Evolutionary conservation across 192 early-diverging fungal genomes (phyloP), one percentile per base, ranked within the genome.

Genomic region (Thamnidium elegans): DNA sequence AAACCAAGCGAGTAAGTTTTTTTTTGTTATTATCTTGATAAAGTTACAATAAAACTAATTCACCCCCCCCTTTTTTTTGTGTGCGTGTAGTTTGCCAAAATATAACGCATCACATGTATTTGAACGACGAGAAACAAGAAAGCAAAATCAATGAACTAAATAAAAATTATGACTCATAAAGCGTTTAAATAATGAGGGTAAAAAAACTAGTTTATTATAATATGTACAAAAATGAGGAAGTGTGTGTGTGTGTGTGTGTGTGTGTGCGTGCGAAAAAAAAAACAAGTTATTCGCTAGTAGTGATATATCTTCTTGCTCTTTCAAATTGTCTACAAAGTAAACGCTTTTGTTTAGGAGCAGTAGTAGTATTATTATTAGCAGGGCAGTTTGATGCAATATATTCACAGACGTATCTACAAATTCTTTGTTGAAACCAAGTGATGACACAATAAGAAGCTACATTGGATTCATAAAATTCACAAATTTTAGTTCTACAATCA

Each of bases 31-130:
- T n/a, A n/a, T 5, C 20, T 15, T 61, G 11, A 30, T 10, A 3
- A 31, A 13, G 13, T 55, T 7, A 26, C 26, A 3, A 31, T 19
- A 42, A 9, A 36, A 34, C 23, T n/a, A 34, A 7, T 50, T 3
- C 10, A 3, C 51, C 46, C 4, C 56, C 9, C 19, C 15, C 44
- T 9, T 32, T 26, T 31, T n/a, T n/a, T n/a, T n/a, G n/a, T n/a
- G n/a, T n/a, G n/a, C n/a, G n/a, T 23, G 20, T 55, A 81, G 79
- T 50, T 69, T 91, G 10, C 90, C 90, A 9, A 81, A 78, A 34
- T 92, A 89, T 55, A 85, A 89, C 62, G 79, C 90, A 34, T 86
- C 83, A 53, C 90, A 92, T 66, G 90, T 91, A 70, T 88, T 87
- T 67, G 88, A 90, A 62, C 81, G 85, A 21, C 84, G 72, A 20